A percentile compares a stretch with the other conserved stretches of the same genome.
phyloP scores from a whole-genome alignment of 176 grass and related monocot species.

The Oryza nivara region DNA sequence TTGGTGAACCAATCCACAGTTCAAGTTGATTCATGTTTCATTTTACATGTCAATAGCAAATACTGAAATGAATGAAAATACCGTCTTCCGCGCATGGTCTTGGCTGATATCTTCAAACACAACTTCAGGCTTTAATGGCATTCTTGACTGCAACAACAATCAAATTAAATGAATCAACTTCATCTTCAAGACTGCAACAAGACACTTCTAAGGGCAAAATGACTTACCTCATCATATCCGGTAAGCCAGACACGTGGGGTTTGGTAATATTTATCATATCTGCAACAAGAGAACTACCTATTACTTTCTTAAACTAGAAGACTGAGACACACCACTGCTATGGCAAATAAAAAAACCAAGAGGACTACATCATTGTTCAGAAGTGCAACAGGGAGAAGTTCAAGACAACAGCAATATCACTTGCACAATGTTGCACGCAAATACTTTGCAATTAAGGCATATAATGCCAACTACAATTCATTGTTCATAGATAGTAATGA shows the following conservation, averaged over 20 bases:
- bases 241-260: conserved; percentile 99
- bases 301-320: not conserved
- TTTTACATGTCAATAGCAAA: conserved; percentile 25
- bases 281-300: conserved; percentile 46
- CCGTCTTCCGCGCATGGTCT: conserved; percentile 96
- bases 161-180: conserved; percentile 20
- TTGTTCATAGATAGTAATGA: not conserved
- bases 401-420: conserved; percentile 16
- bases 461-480: not conserved
- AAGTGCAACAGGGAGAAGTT: conserved; percentile 16
- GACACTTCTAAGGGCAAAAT: conserved; percentile 15
- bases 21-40: not conserved
- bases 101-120: conserved; percentile 99
- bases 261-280: conserved; percentile 97
- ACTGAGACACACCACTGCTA: not conserved
- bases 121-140: conserved; percentile 82
- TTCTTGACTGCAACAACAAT: conserved; percentile 64
- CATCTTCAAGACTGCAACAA: not conserved
- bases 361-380: not conserved
- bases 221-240: conserved; percentile 95
- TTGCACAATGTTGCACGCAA: not conserved
- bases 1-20: not conserved
- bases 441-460: conserved; percentile 4
- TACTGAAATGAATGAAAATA: conserved; percentile 35
- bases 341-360: not conserved